phyloP scores from a whole-genome alignment of 441 rosid species.

The Pelargonium exstipulatum region DNA sequence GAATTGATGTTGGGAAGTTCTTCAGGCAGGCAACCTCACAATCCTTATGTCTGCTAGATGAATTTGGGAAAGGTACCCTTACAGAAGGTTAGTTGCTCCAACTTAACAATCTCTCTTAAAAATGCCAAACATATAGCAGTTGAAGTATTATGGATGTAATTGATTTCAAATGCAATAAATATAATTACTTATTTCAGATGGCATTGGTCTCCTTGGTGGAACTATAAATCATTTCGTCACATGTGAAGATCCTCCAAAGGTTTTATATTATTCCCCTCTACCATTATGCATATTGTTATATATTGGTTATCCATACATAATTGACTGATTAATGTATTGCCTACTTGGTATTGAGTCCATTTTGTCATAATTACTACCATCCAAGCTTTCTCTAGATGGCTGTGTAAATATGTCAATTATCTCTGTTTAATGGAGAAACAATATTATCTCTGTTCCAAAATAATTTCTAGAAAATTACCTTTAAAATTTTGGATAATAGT shows the following conservation, averaged over 20 bases:
- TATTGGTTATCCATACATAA: neutral
- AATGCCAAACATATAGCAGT: neutral
- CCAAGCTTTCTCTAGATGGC: neutral
- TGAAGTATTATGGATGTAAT: constrained; percentile 1
- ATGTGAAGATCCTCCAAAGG: constrained; percentile 79
- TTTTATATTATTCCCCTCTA: constrained; percentile 33
- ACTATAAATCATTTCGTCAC: constrained; percentile 65
- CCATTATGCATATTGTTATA: neutral
- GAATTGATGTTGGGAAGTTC: constrained; percentile 24
- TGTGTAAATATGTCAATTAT: neutral
- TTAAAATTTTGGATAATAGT: too few relatives aligned
- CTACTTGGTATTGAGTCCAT: neutral
- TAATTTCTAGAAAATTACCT: too few relatives aligned
- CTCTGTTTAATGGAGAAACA: neutral
- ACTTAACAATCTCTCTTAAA: neutral
- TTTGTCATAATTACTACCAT: neutral
- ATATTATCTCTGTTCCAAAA: too few relatives aligned
- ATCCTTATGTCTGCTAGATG: constrained; percentile 89
- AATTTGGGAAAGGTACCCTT: constrained; percentile 99
- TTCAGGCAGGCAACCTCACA: constrained; percentile 86
- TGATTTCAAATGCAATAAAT: constrained; percentile 18
- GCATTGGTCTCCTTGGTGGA: constrained; percentile 95
- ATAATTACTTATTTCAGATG: constrained; percentile 49
- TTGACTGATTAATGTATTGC: neutral
- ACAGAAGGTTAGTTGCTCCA: constrained; percentile 63